Conservation (phyloP, 2,329 filamentous ascomycete species). For the Ilyonectria sp. region DNA sequence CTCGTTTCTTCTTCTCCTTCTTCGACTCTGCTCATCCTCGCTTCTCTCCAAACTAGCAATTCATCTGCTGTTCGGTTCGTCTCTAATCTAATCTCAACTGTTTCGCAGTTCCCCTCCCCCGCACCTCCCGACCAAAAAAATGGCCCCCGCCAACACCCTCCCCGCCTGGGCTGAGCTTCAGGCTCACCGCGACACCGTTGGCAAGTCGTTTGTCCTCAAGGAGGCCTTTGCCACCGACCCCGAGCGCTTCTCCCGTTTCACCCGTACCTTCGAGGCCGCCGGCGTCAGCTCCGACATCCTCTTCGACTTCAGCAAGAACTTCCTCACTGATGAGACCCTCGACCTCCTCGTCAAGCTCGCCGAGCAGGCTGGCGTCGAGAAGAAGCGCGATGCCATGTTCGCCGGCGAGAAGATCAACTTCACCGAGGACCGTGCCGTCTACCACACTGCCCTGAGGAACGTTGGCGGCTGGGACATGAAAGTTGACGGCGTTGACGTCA, state of each 20-base stretch:
- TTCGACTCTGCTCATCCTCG: neutral
- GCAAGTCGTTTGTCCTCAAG: constrained; percentile 92
- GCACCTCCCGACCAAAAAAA: constrained; percentile 48
- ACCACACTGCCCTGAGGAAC: constrained; percentile 95
- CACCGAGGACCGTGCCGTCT: constrained; percentile 95
- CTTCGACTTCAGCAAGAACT: constrained; percentile 99
- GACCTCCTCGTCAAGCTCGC: constrained; percentile 90
- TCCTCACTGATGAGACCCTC: constrained; percentile 93
- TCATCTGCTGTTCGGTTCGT: constrained; percentile 2
- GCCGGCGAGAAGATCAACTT: constrained; percentile 99
- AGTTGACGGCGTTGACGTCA: constrained; percentile 93
- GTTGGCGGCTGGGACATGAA: constrained; percentile 84
- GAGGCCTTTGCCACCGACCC: constrained; percentile 93
- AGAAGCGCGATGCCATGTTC: constrained; percentile 98
- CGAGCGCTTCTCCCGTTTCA: constrained; percentile 91
- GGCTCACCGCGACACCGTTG: constrained; percentile 87
- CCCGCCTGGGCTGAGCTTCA: constrained; percentile 92
- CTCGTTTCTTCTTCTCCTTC: neutral
- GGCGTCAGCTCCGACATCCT: constrained; percentile 90
- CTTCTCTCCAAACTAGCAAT: neutral
- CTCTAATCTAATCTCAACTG: constrained; percentile 27
- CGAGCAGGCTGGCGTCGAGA: constrained; percentile 90
- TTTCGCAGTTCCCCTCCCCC: constrained; percentile 18
- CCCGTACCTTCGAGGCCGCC: constrained; percentile 85
- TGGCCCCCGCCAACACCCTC: constrained; percentile 90